Conservation (phyloP, 2,329 filamentous ascomycete genomes). For the Phaeophleospora eucalypticola region DNA sequence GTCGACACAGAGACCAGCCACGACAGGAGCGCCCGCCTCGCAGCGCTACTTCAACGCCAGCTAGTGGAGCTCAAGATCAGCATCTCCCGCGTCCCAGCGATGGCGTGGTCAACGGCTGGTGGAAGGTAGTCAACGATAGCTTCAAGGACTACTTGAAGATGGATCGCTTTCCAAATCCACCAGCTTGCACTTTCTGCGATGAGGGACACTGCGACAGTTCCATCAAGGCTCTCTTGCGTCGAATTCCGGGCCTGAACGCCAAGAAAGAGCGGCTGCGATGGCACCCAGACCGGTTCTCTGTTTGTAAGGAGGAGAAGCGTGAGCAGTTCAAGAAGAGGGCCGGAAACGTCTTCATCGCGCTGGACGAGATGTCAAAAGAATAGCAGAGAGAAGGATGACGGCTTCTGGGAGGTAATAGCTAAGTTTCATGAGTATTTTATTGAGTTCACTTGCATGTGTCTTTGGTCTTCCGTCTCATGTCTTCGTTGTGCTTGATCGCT, state of each 20-base stretch:
- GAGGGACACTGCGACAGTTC: not conserved
- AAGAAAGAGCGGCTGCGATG: slow-evolving; percentile 9
- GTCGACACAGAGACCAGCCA: no score
- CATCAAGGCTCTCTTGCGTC: not conserved
- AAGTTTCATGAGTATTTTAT: no score
- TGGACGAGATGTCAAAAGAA: slow-evolving; percentile 7
- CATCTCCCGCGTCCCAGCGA: not conserved
- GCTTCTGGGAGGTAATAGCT: no score
- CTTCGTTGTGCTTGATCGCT: no score
- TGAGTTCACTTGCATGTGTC: no score
- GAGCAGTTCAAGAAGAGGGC: slow-evolving; percentile 11
- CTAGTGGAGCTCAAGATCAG: no score
- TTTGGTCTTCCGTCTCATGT: no score
- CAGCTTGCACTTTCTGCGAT: not conserved
- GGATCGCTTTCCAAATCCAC: not conserved
- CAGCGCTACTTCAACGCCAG: not conserved
- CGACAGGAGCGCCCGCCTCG: not conserved
- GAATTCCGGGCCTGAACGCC: not conserved
- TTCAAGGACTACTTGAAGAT: slow-evolving; percentile 2
- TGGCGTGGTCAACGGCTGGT: not conserved
- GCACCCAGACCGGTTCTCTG: slow-evolving; percentile 16
- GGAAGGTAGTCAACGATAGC: not conserved
- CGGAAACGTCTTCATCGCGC: slow-evolving; percentile 9
- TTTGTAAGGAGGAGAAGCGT: slow-evolving; percentile 5
- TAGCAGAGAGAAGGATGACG: not conserved